Conservation (phyloP, 2,329 filamentous ascomycete species). For the Aspergillus sp. region DNA sequence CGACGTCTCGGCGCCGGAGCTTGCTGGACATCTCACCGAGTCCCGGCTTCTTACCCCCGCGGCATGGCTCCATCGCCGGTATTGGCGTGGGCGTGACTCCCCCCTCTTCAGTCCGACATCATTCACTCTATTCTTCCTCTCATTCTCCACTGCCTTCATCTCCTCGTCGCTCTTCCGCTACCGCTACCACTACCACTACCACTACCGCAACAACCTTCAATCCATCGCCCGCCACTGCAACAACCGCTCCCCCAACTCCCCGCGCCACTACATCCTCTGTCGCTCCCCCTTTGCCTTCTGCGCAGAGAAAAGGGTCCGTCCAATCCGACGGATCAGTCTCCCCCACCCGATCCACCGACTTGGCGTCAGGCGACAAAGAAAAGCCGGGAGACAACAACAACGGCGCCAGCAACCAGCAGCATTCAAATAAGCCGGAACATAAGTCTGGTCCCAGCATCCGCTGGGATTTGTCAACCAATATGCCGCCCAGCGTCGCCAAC, state of each 20-base stretch:
- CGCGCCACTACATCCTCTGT: conserved; percentile 7
- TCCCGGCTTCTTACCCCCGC: conserved; percentile 41
- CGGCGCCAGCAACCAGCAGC: not conserved
- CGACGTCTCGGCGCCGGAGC: conserved; percentile 64
- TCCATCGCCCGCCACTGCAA: conserved; percentile 20
- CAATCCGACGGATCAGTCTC: conserved; percentile 9
- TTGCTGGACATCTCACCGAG: conserved; percentile 64
- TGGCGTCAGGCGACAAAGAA: conserved; percentile 13
- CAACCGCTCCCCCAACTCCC: conserved; percentile 21
- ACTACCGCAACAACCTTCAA: conserved; percentile 14
- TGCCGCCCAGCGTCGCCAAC: conserved; percentile 19
- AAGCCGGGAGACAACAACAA: conserved; percentile 25
- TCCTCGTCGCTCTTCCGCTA: conserved; percentile 23
- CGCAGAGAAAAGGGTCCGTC: conserved; percentile 11
- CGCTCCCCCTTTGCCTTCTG: conserved; percentile 10
- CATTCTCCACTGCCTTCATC: conserved; percentile 25
- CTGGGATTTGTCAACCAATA: conserved; percentile 22
- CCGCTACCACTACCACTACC: conserved; percentile 7
- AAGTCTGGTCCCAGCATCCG: conserved; percentile 26
- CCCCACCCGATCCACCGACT: conserved; percentile 21
- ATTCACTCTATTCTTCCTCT: conserved; percentile 35
- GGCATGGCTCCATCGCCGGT: conserved; percentile 44
- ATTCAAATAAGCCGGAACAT: conserved; percentile 21
- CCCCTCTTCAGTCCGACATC: conserved; percentile 29
- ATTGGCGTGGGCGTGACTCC: conserved; percentile 39